Base-by-base conservation (phyloP, 2,329 filamentous ascomycete genomes). In the Trichoderma sp. region DNA sequence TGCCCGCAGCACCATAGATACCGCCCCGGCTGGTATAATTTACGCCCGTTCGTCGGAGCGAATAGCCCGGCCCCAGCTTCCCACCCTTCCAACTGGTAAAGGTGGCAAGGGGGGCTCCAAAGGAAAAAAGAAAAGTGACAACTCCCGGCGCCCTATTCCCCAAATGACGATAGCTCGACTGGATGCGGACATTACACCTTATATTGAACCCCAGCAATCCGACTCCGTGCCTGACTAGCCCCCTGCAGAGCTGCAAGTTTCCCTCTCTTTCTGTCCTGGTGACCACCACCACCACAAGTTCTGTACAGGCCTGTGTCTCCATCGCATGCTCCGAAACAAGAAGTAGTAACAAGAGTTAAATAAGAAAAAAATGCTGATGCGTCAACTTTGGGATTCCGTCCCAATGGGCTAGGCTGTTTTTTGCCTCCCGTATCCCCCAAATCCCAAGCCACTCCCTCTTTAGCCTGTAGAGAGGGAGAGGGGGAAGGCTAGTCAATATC, bases 111-210 rank as follows among this genome's bases (percentile, higher is more conserved):
- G 60, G 59, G 24, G 11, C 16, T 6, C 21, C 5, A 46, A 18
- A 21, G 32, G 55, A 24, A 34, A 65, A n/a, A 11, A 32, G n/a
- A 32, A 65, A 43, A 56, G 16, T 65, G 61, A 65, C 61, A 56
- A 65, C 61, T 65, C 61, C 61, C 61, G 61, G 46, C 61, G 32
- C 61, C 46, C 61, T 56, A 65, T 46, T 56, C 61, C 61, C 61
- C 6, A 49, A 56, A 65, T 16, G 37, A 65, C 16, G 61, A 65
- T 56, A 65, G 52, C 61, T 65, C 61, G 46, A 52, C 43, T 56
- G 52, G 32, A 56, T 65, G 61, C 61, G 61, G 60, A 64, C 60
- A 64, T 64, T 64, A 55, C 37, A 65, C 61, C 52, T 43, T 56
- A 55, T 26, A 39, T 54, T 52, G 16, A 39, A 54, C 32, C 59